Evolutionary conservation across 1,284 basidiomycete species (phyloP), one percentile per base, ranked within the genome.

Genomic region (Ustilago lituana): DNA sequence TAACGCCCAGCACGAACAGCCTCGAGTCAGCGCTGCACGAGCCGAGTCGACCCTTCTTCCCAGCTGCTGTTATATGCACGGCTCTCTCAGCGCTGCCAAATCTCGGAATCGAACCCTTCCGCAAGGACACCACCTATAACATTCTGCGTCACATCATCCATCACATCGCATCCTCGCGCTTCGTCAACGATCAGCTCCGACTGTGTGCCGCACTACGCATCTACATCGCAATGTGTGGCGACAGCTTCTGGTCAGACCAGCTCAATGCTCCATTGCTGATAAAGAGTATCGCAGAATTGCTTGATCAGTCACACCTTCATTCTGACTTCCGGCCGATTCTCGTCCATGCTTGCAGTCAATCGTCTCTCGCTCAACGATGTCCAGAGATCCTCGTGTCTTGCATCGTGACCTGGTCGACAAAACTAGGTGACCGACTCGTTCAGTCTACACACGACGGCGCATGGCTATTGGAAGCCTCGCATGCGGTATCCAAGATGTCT

Each of bases 121-220:
- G 50, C 11, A 46, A 49, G 7, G 53, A 61, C 11, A 45, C 56
- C 12, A 40, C 47, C 20, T 78, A 73, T 51, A 62, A 74, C 36
- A 62, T 71, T 4, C 35, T 77, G 22, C 88, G 91, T 53, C 87
- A 88, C 50, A 84, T 95, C 9, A 88, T 95, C 67, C 85, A 89
- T 7, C 85, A 86, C 35, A 84, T 94, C 24, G 86, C 90, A 59
- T 82, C 84, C 2, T 88, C 88, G 0, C 89, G 88, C n/a, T 85
- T 97, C 37, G 86, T 95, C 65, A 92, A 92, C 77, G 92, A 96
- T 77, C 92, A 96, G 80, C 82, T 89, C 39, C 88, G 94, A 6
- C 84, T 90, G 26, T 80, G 94, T 27, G 89, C 91, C 53, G 87
- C 88, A 0, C 83, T 96, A 22, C 88, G 72, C 5, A 55, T 78